Evolutionary conservation across 164 flowering plant species (phyloP), one percentile per base, ranked within the genome.

Genomic region (Stephania cephalantha): DNA sequence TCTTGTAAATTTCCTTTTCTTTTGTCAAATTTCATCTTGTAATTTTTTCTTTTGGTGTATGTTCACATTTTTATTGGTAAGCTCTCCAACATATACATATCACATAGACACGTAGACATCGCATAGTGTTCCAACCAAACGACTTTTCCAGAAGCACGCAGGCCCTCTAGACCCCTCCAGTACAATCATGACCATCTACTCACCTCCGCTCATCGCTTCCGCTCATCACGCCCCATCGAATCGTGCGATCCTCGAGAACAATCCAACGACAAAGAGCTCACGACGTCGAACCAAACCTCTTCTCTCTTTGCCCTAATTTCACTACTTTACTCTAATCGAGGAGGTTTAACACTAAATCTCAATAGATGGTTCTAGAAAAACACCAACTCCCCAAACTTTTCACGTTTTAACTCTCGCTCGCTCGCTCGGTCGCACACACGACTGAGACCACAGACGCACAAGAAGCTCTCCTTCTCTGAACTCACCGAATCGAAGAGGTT

Each of bases 291-390:
- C 25, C 25, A 25, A 18, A 3, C 53, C 53, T 48, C 53, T 48
- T 7, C 9, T 7, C 53, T 1, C 15, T 17, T n/a, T 61, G 66
- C 66, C 66, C 66, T 61, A 61, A 61, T 61, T 61, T 61, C n/a
- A n/a, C 20, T 61, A 2, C 7, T 61, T 61, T 61, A 18, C 42
- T 35, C 42, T 35, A 35, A 35, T 35, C 42, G 42, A 35, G 42
- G 42, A 35, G 42, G 42, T 35, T 35, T 35, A 35, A 35, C 42
- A 35, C 42, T 35, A 35, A 35, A 35, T 35, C 42, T 61, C 20
- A 61, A 61, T 61, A 61, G 66, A 61, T n/a, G 66, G 66, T 61
- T 61, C 66, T 61, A 61, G 66, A 61, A 61, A 61, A 61, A 61
- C 3, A 61, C 66, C 66, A 53, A 18, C 66, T 15, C 22, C 29